These are phyloP conservation scores for Elsinoe batatas DNA, from an alignment of 2,329 filamentous ascomycete genomes.

Conservation along the genomic window DNA sequence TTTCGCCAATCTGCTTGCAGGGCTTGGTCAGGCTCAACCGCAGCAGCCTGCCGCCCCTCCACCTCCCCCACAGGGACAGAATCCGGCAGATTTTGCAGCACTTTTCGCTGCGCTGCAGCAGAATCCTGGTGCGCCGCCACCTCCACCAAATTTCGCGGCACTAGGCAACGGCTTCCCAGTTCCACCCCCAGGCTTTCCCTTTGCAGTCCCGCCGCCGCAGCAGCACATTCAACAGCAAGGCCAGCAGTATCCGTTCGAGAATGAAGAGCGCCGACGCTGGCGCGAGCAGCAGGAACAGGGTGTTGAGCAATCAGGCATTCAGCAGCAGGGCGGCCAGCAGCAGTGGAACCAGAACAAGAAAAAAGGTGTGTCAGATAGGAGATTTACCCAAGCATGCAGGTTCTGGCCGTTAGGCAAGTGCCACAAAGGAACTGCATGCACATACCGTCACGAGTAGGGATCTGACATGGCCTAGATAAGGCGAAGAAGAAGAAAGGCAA, in stretches of 20 bases:
- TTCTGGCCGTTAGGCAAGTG: slow-evolving; percentile 47
- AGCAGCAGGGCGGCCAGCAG: slow-evolving; percentile 12
- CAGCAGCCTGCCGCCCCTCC: slow-evolving; percentile 4
- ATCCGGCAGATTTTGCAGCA: slow-evolving; percentile 13
- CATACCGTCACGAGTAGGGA: slow-evolving; percentile 36
- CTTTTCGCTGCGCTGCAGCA: slow-evolving; percentile 15
- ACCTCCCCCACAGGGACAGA: not conserved
- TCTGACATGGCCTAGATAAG: slow-evolving; percentile 7
- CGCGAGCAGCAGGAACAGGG: slow-evolving; percentile 23
- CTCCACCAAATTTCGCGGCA: slow-evolving; percentile 13
- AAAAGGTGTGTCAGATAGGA: slow-evolving; percentile 19
- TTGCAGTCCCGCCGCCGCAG: not conserved
- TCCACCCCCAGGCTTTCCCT: slow-evolving; percentile 5
- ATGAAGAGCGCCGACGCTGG: slow-evolving; percentile 28
- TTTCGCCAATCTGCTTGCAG: not conserved
- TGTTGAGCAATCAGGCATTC: slow-evolving; percentile 17
- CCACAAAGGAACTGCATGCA: slow-evolving; percentile 43
- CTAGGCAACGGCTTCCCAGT: slow-evolving; percentile 10
- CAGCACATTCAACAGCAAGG: slow-evolving; percentile 16
- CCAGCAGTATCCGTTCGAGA: slow-evolving; percentile 22
- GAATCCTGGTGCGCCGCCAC: slow-evolving; percentile 14
- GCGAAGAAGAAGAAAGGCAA: slow-evolving; percentile 5
- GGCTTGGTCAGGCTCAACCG: not conserved
- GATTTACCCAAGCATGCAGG: slow-evolving; percentile 35
- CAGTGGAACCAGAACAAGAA: slow-evolving; percentile 16